These are phyloP conservation scores for Pyropia yezoensis DNA, from an alignment of 23 red algal genomes.

Conservation along the genomic window DNA sequence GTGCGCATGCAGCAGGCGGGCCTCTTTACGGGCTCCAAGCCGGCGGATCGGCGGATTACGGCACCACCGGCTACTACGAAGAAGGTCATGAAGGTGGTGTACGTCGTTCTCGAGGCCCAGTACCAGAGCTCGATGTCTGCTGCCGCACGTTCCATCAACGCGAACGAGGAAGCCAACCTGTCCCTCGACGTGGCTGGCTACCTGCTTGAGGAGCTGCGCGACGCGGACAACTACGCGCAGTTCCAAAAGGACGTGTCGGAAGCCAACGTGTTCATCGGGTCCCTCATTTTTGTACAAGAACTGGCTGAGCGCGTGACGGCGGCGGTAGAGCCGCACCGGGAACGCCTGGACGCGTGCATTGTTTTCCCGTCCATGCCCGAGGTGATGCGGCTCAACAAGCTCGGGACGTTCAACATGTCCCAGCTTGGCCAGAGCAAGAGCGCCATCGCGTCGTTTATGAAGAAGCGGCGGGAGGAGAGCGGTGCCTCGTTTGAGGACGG, in stretches of 20 bases:
- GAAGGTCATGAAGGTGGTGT: constrained; percentile 85
- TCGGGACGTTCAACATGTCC: constrained; percentile 84
- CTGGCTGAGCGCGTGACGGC: constrained; percentile 85
- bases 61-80: constrained; percentile 17
- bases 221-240: constrained; percentile 67
- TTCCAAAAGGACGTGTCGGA: constrained; percentile 79
- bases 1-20: constrained; percentile 10
- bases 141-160: constrained; percentile 71
- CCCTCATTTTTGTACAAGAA: constrained; percentile 98
- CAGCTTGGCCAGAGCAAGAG: constrained; percentile 71
- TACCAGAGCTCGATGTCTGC: constrained; percentile 94
- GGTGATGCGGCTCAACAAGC: constrained; percentile 99
- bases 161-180: constrained; percentile 29
- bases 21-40: constrained; percentile 80
- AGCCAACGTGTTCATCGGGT: constrained; percentile 96
- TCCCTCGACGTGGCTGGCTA: constrained; percentile 80
- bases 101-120: constrained; percentile 95
- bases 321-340: constrained; percentile 79
- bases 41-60: constrained; percentile 63
- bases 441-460: constrained; percentile 88
- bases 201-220: constrained; percentile 83
- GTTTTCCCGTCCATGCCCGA: constrained; percentile 98
- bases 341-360: constrained; percentile 91
- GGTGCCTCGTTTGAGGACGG: constrained; percentile 89
- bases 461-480: constrained; percentile 68